These are phyloP conservation scores for Aspergillus chevalieri DNA, from an alignment of 2,329 filamentous ascomycete genomes.

Conservation along the genomic window DNA sequence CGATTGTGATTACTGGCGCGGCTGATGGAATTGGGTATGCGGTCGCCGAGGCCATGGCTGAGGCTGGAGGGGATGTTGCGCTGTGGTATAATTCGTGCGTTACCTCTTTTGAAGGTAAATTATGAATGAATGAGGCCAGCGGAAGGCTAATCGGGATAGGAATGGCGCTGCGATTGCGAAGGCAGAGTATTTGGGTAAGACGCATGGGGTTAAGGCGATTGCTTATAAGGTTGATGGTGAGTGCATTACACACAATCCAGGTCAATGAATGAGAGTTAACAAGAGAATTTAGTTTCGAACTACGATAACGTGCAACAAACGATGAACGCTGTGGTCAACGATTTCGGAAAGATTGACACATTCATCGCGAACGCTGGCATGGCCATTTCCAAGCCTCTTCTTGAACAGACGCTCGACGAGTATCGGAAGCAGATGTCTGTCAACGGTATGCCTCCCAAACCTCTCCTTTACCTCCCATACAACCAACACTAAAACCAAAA, in stretches of 20 bases:
- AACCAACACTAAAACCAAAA: no score
- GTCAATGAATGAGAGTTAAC: neutral
- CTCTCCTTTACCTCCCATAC: no score
- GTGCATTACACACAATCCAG: neutral
- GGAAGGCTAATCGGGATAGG: constrained; percentile 7
- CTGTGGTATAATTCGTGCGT: constrained; percentile 36
- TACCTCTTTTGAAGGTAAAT: neutral
- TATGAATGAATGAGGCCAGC: neutral
- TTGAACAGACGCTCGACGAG: constrained; percentile 49
- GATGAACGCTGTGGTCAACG: constrained; percentile 28
- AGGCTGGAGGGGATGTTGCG: constrained; percentile 40
- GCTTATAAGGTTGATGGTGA: constrained; percentile 41
- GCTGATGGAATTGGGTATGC: constrained; percentile 43
- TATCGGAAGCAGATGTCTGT: constrained; percentile 50
- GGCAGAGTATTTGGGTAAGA: constrained; percentile 26
- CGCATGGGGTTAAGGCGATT: constrained; percentile 32
- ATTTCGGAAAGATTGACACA: constrained; percentile 41
- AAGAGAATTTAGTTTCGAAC: constrained; percentile 34
- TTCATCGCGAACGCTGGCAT: constrained; percentile 45
- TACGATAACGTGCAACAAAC: constrained; percentile 29
- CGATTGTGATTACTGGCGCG: constrained; percentile 41
- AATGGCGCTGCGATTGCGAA: constrained; percentile 32
- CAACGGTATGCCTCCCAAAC: constrained; percentile 37
- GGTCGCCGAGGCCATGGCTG: constrained; percentile 43
- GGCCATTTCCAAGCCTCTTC: constrained; percentile 50